Base-by-base conservation (phyloP, 2,329 filamentous ascomycete genomes). In the Neonectria magnoliae region DNA sequence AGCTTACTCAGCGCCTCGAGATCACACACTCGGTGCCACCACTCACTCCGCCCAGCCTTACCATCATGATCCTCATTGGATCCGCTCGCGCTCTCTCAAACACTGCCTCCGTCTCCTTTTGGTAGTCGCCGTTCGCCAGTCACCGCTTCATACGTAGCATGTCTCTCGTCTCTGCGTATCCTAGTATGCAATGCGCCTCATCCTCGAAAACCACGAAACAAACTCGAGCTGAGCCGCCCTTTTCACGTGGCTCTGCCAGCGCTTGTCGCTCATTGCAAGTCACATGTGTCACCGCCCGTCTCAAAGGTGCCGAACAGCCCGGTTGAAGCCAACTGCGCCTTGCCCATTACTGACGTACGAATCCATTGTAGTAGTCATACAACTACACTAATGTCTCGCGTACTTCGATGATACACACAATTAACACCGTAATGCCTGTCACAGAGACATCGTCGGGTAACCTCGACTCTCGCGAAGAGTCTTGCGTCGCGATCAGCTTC, bases 71-170 rank as follows among this genome's bases (percentile, higher is more conserved):
- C 10, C 41, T 33, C 22, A 48, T 54, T 60, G 51, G 57, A 16
- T 20, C 47, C 25, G 16, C 13, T 27, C 18, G 4, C 29, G 25
- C 38, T 41, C 45, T 16, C 18, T 13, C 57, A 55, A 18, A 36
- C 57, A 55, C 51, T 54, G 50, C 57, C 57, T 54, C n/a, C 16
- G 20, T 33, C 31, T 54, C 31, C 41, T 55, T 41, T 38, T 22
- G 20, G 57, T 47, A 60, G 57, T 52, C 42, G 31, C 51, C 41
- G 27, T 18, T 27, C 10, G 20, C 57, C 38, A 45, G 47, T 58
- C 20, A 20, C 16, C 20, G 29, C 50, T 47, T 47, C 8, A 16
- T 18, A 31, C 31, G 20, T 14, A 29, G 10, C 5, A 5, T 22
- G 27, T 27, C 25, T 51, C 11, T 33, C 5, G 3, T 20, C 7